phyloP scores from a whole-genome alignment of 371 early-diverging fungal genomes.

The Haplosporangium sp. region DNA sequence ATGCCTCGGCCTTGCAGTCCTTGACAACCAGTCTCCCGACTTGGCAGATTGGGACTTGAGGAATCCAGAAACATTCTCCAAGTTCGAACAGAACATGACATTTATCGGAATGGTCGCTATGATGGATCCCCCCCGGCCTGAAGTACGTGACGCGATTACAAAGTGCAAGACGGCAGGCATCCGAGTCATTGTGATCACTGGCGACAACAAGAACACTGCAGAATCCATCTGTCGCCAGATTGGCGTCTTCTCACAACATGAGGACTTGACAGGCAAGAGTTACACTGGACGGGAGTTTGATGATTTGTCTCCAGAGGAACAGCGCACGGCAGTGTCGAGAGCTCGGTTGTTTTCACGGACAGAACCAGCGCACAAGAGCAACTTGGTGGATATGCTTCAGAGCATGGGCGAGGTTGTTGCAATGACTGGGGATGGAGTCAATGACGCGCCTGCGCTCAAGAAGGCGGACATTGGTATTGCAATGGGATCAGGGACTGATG shows the following conservation, averaged over 20 bases:
- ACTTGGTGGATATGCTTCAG: constrained; percentile 75
- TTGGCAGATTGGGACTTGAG: constrained; percentile 62
- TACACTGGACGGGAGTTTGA: constrained; percentile 92
- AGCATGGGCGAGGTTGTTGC: constrained; percentile 79
- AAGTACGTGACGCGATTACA: constrained; percentile 84
- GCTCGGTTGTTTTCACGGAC: constrained; percentile 81
- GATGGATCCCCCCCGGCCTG: constrained; percentile 97
- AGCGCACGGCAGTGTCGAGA: constrained; percentile 63
- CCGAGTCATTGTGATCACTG: constrained; percentile 98
- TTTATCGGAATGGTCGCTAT: constrained; percentile 96
- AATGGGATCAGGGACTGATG: constrained; percentile 88
- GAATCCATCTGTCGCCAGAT: constrained; percentile 94
- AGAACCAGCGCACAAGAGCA: constrained; percentile 79
- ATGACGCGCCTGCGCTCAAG: constrained; percentile 84
- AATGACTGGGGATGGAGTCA: constrained; percentile 87
- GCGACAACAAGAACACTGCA: constrained; percentile 97
- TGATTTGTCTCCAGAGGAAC: constrained; percentile 60
- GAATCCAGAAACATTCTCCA: constrained; percentile 72
- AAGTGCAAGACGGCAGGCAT: constrained; percentile 94
- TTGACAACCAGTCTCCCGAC: constrained; percentile 69
- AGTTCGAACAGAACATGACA: constrained; percentile 84
- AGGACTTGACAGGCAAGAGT: constrained; percentile 78
- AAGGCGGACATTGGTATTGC: constrained; percentile 84
- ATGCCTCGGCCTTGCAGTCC: constrained; percentile 89
- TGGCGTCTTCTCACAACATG: constrained; percentile 85